Base-by-base conservation (phyloP, 768 basidiomycete genomes). In the Cystobasidium onofrii region DNA sequence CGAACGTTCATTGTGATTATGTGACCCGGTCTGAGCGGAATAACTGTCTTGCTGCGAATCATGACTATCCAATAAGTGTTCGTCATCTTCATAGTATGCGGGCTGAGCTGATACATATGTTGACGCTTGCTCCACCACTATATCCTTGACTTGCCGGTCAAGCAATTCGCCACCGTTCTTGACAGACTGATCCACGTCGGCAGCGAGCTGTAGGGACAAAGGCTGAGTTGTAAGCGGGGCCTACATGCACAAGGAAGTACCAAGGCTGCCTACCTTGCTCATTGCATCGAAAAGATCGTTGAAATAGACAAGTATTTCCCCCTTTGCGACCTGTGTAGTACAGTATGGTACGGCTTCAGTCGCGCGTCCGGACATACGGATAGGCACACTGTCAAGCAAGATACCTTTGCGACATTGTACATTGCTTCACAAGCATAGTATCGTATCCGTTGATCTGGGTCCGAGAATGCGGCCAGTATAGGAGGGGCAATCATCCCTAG, bases 371-470 rank as follows among this genome's bases (percentile, higher is more conserved):
- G 46, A n/a, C 6, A 50, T 50, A 15, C 46, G n/a, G n/a, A n/a
- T n/a, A n/a, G n/a, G n/a, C n/a, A 7, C 6, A 9, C 15, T 17
- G 13, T 27, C 25, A 29, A 60, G 34, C 55, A 29, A 55, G 18
- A 4, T 27, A 71, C 69, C 69, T 94, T 92, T 31, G 90, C 91
- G 76, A 99, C 94, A 82, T 99, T 99, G 83, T 99, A 99, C 76
- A 99, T 83, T 79, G 93, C 95, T 80, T 99, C 96, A 29, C 92
- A 94, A 4, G 95, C 95, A 83, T 96, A 97, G 83, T 98, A 99
- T 54, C 92, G 87, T 74, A 98, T 92, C 80, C 92, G 86, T 82
- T 91, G 92, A 84, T 98, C 95, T 1, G 89, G 85, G 81, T 99
- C 96, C 75, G 89, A 87, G 81, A 99, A 96, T 82, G 95, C 96